phyloP scores from a whole-genome alignment of 768 basidiomycete species.

The Strobilomyces confusus region DNA sequence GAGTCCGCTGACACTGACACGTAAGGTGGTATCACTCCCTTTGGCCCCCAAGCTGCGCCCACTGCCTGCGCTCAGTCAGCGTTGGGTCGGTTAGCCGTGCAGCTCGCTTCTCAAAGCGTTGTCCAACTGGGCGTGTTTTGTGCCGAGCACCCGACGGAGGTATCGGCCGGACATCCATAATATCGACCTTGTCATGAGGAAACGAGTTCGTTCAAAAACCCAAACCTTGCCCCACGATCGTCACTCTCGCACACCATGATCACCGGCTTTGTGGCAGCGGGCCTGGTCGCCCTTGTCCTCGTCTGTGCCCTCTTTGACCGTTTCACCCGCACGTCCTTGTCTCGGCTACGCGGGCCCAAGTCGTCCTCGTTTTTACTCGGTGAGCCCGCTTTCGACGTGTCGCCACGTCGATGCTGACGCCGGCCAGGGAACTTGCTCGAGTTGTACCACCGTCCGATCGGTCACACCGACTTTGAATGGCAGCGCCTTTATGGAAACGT shows the following conservation, averaged over 20 bases:
- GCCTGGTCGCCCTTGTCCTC: conserved; percentile 7
- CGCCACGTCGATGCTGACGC: conserved; percentile 19
- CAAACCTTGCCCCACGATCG: background rate
- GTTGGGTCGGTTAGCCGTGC: background rate
- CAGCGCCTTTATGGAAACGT: conserved; percentile 26
- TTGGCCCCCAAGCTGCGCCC: background rate
- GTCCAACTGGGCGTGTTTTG: background rate
- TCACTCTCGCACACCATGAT: conserved; percentile 7
- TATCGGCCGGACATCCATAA: background rate
- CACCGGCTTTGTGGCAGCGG: background rate
- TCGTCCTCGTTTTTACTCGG: conserved; percentile 17
- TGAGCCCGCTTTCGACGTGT: background rate
- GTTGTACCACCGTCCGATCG: conserved; percentile 22
- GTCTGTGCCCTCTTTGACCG: background rate
- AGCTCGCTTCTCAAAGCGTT: background rate
- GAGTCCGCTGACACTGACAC: background rate
- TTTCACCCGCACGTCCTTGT: conserved; percentile 4
- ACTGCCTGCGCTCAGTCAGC: background rate
- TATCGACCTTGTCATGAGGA: background rate
- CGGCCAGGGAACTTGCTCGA: conserved; percentile 26
- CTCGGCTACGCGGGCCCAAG: conserved; percentile 18
- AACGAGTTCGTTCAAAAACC: background rate
- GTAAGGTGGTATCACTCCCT: background rate
- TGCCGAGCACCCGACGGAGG: background rate
- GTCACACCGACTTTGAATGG: conserved; percentile 28